These are phyloP conservation scores for Hydnomerulius pinastri DNA, from an alignment of 768 basidiomycete species.

Conservation along the genomic window DNA sequence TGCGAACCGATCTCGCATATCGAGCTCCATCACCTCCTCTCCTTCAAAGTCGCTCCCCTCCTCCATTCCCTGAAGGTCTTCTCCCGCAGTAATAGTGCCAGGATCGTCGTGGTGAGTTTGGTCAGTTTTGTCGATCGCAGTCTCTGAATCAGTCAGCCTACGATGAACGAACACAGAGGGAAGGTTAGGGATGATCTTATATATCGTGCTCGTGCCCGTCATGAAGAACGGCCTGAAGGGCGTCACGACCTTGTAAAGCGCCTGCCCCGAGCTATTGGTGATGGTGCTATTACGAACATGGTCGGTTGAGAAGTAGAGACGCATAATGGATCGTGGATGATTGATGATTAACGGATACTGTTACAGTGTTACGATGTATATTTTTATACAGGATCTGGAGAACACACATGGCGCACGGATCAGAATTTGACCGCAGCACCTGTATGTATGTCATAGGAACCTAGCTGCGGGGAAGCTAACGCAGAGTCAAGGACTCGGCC, in stretches of 20 bases:
- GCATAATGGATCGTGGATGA: not conserved
- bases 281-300: slow-evolving; percentile 2
- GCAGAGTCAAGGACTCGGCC: too few species aligned
- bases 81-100: not conserved
- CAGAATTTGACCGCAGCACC: too few species aligned
- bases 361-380: too few species aligned
- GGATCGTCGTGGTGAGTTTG: not conserved
- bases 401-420: too few species aligned
- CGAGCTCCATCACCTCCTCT: slow-evolving; percentile 1
- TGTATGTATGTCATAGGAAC: too few species aligned
- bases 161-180: not conserved
- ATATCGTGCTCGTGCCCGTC: slow-evolving; percentile 2
- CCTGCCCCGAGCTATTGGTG: not conserved
- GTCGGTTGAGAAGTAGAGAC: slow-evolving; percentile 3
- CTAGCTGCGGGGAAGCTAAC: too few species aligned
- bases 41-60: not conserved
- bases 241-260: slow-evolving; percentile 1
- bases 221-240: slow-evolving; percentile 6
- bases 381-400: too few species aligned
- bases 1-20: slow-evolving; percentile 9
- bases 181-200: slow-evolving; percentile 3
- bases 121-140: not conserved
- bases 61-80: not conserved
- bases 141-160: not conserved
- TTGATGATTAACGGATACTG: too few species aligned